Conservation (phyloP, 345 rosid genomes). For the Citrus australasica region DNA sequence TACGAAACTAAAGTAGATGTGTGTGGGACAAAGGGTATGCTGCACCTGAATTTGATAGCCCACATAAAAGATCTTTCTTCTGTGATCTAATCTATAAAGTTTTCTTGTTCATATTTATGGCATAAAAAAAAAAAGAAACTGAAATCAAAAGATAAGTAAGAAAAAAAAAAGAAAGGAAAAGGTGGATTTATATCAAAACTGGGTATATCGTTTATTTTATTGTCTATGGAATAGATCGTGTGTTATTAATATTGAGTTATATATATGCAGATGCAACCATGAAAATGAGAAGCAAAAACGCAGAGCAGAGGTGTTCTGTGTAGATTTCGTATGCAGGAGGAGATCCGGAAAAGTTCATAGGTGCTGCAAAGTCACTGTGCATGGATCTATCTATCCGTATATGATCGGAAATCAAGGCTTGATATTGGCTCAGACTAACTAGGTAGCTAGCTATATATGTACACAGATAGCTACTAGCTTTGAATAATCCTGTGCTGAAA, state of each 20-base stretch:
- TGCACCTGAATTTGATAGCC: neutral
- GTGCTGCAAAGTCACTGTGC: neutral
- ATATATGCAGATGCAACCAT: neutral
- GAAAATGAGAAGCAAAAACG: neutral
- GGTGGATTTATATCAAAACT: no score
- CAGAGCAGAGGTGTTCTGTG: neutral
- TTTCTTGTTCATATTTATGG: neutral
- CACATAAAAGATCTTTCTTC: neutral
- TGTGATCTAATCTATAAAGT: conserved; percentile 2
- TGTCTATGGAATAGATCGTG: no score
- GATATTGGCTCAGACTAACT: no score
- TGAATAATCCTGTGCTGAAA: no score
- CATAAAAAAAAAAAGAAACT: neutral
- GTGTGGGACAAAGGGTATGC: neutral
- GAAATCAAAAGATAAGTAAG: neutral
- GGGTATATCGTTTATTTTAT: no score
- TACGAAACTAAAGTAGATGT: neutral
- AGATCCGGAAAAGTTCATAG: neutral
- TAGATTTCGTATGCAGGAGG: neutral
- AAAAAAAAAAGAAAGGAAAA: no score
- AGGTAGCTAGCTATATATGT: no score
- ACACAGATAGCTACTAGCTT: no score
- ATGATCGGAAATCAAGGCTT: no score
- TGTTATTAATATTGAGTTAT: neutral
- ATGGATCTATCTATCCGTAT: neutral